Percentiles rank a stretch among this genome's conserved stretches.
These are phyloP conservation scores for Candida smagusa DNA, from an alignment of 1,139 yeast species.

Conservation along the genomic window DNA sequence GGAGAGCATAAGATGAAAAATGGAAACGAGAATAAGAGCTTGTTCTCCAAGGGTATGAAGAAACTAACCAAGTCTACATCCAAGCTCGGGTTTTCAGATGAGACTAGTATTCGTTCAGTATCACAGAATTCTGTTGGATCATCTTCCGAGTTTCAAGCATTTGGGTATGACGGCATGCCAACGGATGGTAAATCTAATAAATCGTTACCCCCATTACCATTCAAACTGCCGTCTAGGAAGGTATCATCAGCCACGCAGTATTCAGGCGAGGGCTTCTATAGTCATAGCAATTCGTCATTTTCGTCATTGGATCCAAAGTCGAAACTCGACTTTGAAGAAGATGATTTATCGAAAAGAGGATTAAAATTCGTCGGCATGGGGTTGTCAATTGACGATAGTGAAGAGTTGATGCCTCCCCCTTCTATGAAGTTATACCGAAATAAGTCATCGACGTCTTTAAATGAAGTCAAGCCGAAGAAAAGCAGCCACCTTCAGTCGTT, in stretches of 20 bases:
- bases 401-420: constrained; percentile 26
- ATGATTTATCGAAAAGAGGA: constrained; percentile 6
- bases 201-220: constrained; percentile 24
- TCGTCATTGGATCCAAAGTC: constrained; percentile 31
- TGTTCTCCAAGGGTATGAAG: constrained; percentile 9
- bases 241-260: constrained; percentile 2
- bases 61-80: constrained; percentile 16
- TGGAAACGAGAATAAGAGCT: constrained; percentile 9
- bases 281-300: constrained; percentile 14
- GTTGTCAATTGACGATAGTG: constrained; percentile 9
- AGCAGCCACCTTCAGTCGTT: constrained; percentile 26
- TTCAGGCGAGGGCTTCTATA: constrained; percentile 5
- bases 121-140: constrained; percentile 3
- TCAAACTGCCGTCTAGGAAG: constrained; percentile 5
- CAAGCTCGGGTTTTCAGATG: constrained; percentile 12
- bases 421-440: constrained; percentile 6
- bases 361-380: constrained; percentile 5
- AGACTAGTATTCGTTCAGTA: constrained; percentile 1
- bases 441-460: constrained; percentile 14
- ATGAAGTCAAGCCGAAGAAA: constrained; percentile 8
- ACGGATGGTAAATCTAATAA: constrained; percentile 23
- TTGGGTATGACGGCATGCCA: constrained; percentile 29
- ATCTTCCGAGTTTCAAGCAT: constrained; percentile 26
- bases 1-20: constrained; percentile 7
- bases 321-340: constrained; percentile 6